phyloP scores from a whole-genome alignment of 139 green algal genomes.

The Chlamydomonas urium region DNA sequence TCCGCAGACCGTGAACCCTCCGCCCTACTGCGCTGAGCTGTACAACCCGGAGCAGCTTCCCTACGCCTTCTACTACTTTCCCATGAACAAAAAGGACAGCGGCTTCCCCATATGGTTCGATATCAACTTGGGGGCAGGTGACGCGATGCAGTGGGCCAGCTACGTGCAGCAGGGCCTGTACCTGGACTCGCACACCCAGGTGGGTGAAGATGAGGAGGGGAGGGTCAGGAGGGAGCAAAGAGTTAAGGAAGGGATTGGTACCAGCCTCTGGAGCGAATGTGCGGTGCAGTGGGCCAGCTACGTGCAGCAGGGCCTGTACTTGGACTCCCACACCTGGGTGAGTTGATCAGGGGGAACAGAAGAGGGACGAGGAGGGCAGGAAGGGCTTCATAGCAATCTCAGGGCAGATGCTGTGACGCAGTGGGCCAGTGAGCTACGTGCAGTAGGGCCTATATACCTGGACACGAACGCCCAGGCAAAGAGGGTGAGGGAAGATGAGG shows the following conservation, averaged over 20 bases:
- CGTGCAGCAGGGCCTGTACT: slow-evolving; percentile 58
- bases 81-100: slow-evolving; percentile 35
- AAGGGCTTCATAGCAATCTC: too few species aligned
- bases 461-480: too few species aligned
- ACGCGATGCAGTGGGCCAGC: neutral
- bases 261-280: too few species aligned
- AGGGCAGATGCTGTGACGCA: too few species aligned
- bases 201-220: too few species aligned
- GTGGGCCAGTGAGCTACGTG: too few species aligned
- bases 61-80: slow-evolving; percentile 64
- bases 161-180: slow-evolving; percentile 58
- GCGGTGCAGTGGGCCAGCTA: neutral
- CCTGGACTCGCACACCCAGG: slow-evolving; percentile 62
- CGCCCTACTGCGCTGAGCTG: slow-evolving; percentile 72
- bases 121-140: slow-evolving; percentile 61
- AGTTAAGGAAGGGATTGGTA: too few species aligned
- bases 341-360: too few species aligned
- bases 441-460: too few species aligned
- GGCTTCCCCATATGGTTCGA: slow-evolving; percentile 72
- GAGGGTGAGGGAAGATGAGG: too few species aligned
- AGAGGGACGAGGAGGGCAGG: too few species aligned
- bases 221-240: too few species aligned
- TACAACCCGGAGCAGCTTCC: slow-evolving; percentile 68
- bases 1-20: slow-evolving; percentile 35
- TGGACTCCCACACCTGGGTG: slow-evolving; percentile 61